Conservation (phyloP, 257 asterid species). For the Cinchona pubescens region DNA sequence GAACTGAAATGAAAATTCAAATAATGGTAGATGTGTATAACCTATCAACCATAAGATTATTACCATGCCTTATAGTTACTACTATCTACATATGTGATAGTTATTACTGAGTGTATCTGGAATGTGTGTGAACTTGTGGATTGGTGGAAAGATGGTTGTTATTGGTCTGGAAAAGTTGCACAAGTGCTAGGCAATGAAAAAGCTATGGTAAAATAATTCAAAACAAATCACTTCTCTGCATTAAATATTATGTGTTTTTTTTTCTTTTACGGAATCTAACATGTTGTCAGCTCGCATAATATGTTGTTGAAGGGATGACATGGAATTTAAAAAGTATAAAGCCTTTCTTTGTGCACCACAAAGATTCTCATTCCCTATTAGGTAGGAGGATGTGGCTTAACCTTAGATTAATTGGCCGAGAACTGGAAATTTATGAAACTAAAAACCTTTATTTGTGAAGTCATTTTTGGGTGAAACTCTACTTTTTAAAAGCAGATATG, state of each 20-base stretch:
- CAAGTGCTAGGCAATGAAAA: slow-evolving; percentile 36
- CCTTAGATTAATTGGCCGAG: not conserved
- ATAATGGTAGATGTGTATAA: slow-evolving; percentile 65
- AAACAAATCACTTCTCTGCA: not conserved
- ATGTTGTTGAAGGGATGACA: not conserved
- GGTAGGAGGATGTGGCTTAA: not conserved
- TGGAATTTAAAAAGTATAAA: not conserved
- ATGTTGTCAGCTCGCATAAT: not conserved
- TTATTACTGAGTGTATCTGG: slow-evolving; percentile 52
- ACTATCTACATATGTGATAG: slow-evolving; percentile 41
- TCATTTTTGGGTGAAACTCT: not conserved
- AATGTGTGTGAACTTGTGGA: slow-evolving; percentile 79
- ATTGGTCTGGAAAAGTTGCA: slow-evolving; percentile 65
- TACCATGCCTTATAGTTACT: slow-evolving; percentile 29
- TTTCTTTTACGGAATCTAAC: not conserved
- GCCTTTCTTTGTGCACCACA: not conserved
- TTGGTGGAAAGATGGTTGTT: slow-evolving; percentile 46
- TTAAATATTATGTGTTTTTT: not conserved
- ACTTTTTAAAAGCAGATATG: not conserved
- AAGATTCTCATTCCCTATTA: not conserved
- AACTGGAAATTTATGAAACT: not conserved
- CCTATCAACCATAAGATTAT: slow-evolving; percentile 29
- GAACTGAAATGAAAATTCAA: slow-evolving; percentile 20
- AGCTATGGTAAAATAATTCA: slow-evolving; percentile 56
- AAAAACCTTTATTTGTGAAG: not conserved